Conservation (phyloP, 208 protist species). For the Crithidia brevicula region DNA sequence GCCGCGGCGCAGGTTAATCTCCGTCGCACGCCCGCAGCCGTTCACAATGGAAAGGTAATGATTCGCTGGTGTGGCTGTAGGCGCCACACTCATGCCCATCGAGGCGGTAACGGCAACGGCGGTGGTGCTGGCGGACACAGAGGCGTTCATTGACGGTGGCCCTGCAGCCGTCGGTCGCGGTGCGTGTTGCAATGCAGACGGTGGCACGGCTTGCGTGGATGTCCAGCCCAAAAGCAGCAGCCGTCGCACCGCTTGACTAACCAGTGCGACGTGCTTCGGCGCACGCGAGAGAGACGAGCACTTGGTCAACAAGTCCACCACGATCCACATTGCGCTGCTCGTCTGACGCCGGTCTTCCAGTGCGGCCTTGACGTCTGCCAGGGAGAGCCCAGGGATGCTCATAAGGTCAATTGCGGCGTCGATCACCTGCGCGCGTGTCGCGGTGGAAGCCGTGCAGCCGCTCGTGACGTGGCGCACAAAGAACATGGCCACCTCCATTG, state of each 20-base stretch:
- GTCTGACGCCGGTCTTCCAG: constrained; percentile 32
- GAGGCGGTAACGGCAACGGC: neutral
- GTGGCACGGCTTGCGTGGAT: neutral
- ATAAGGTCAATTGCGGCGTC: constrained; percentile 38
- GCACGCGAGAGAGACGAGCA: constrained; percentile 25
- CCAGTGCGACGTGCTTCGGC: constrained; percentile 30
- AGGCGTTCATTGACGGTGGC: neutral
- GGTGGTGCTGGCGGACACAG: neutral
- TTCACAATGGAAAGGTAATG: constrained; percentile 61
- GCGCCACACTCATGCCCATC: neutral
- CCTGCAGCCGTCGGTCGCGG: neutral
- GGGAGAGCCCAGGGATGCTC: constrained; percentile 17
- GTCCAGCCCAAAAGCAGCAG: constrained; percentile 25
- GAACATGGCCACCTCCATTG: constrained; percentile 43
- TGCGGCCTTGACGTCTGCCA: constrained; percentile 19
- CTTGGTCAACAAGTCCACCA: constrained; percentile 32
- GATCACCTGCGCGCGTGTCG: constrained; percentile 23
- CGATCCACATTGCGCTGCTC: constrained; percentile 28
- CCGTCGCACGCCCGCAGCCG: constrained; percentile 52
- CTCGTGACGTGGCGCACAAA: constrained; percentile 24
- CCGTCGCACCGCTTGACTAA: constrained; percentile 18
- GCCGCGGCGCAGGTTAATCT: constrained; percentile 47
- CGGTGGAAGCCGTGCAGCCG: constrained; percentile 8
- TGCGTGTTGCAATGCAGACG: neutral
- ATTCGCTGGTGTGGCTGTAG: neutral